Conservation (phyloP, 306 rosid species). For the Rosa persica region DNA sequence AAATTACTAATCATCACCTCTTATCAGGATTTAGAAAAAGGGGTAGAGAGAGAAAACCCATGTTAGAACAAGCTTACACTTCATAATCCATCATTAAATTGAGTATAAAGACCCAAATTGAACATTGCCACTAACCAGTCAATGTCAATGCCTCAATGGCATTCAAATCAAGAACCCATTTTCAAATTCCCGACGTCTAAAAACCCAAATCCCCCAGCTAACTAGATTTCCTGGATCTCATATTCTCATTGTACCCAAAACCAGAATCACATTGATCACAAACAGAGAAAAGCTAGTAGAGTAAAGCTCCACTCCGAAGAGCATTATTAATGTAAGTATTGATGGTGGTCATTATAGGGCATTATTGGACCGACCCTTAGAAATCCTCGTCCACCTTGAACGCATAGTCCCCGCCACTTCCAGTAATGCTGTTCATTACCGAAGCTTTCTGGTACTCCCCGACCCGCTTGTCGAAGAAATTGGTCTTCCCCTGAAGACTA, state of each 20-base stretch:
- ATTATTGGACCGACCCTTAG: no score
- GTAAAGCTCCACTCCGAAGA: no score
- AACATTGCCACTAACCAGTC: background rate
- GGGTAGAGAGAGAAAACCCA: background rate
- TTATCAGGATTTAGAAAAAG: background rate
- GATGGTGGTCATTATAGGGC: no score
- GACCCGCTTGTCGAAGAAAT: no score
- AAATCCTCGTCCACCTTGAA: no score
- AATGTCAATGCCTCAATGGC: background rate
- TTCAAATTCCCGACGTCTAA: background rate
- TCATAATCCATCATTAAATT: background rate
- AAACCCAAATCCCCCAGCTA: background rate
- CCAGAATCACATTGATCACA: background rate
- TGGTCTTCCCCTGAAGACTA: no score
- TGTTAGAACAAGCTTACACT: background rate
- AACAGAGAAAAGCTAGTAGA: background rate
- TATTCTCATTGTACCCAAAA: background rate
- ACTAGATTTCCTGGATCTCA: background rate
- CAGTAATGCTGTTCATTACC: no score
- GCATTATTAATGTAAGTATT: no score
- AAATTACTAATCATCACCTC: background rate
- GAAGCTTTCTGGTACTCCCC: no score
- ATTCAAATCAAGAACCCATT: conserved; percentile 6
- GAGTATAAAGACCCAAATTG: background rate
- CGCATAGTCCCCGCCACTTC: no score